phyloP scores from a whole-genome alignment of 257 asterid species.

The Rhazya stricta region DNA sequence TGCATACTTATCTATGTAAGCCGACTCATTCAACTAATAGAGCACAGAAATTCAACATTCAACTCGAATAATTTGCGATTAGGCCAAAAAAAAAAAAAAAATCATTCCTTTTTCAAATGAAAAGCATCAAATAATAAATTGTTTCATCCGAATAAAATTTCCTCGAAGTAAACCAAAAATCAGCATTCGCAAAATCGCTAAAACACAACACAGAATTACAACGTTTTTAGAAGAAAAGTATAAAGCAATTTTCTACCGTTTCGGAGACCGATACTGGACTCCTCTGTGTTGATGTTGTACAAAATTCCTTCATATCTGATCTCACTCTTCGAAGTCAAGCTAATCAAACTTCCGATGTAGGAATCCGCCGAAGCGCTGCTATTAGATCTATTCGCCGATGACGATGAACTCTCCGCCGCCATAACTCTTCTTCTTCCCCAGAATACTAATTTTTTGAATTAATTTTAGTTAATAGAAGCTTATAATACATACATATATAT shows the following conservation, averaged over 20 bases:
- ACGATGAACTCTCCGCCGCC: slow-evolving; percentile 69
- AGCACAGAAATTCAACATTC: background rate
- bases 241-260: slow-evolving; percentile 45
- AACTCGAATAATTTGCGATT: background rate
- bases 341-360: slow-evolving; percentile 85
- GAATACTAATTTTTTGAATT: background rate
- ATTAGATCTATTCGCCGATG: slow-evolving; percentile 57
- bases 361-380: slow-evolving; percentile 77
- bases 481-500: background rate
- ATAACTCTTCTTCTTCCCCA: slow-evolving; percentile 24
- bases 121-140: background rate
- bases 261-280: slow-evolving; percentile 91
- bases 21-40: background rate
- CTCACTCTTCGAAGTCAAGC: slow-evolving; percentile 95
- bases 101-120: background rate
- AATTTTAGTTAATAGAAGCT: background rate
- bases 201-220: too few species aligned
- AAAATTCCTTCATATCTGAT: slow-evolving; percentile 90
- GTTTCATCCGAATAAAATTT: background rate
- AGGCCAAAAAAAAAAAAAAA: background rate
- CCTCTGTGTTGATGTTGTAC: slow-evolving; percentile 86
- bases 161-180: background rate
- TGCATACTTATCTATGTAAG: background rate
- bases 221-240: too few species aligned
- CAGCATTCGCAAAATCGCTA: background rate